A percentile compares a stretch with the other conserved stretches of the same genome.
These are phyloP conservation scores for Garcia nutans DNA, from an alignment of 345 rosid species.

Conservation along the genomic window DNA sequence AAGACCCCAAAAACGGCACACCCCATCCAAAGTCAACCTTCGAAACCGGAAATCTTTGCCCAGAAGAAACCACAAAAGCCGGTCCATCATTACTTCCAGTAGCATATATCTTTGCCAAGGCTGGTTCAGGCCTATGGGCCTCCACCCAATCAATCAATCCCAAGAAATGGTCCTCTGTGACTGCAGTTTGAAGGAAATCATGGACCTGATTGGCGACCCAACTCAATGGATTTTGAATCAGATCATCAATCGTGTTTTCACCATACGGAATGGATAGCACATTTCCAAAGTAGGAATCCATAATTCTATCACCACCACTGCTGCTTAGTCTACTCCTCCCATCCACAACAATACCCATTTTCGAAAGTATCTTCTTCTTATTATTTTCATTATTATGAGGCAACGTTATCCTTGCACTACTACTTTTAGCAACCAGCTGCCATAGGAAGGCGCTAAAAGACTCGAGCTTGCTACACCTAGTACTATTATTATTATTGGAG, in stretches of 20 bases:
- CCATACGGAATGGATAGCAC: constrained; percentile 68
- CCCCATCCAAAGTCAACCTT: constrained; percentile 66
- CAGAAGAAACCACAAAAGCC: constrained; percentile 73
- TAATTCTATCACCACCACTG: constrained; percentile 6
- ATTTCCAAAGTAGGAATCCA: constrained; percentile 60
- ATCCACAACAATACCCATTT: constrained; percentile 68
- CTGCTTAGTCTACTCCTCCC: constrained; percentile 51
- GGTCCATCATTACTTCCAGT: constrained; percentile 45
- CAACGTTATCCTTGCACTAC: no score
- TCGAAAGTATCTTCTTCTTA: constrained; percentile 13
- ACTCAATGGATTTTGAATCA: constrained; percentile 44
- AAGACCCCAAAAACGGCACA: constrained; percentile 46
- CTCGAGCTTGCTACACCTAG: constrained; percentile 49
- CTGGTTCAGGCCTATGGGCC: constrained; percentile 51
- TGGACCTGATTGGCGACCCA: constrained; percentile 62
- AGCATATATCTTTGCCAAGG: constrained; percentile 51
- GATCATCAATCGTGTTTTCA: constrained; percentile 30
- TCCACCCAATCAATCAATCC: constrained; percentile 80
- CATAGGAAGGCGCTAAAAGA: constrained; percentile 65
- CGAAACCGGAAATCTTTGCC: constrained; percentile 51
- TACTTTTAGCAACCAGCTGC: constrained; percentile 52
- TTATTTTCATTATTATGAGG: no score
- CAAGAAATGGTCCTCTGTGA: constrained; percentile 62
- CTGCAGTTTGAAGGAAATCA: constrained; percentile 35
- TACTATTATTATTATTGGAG: not conserved